Evolutionary conservation across 768 basidiomycete genomes (phyloP).

Genomic region (Suillus fuscotomentosus): DNA sequence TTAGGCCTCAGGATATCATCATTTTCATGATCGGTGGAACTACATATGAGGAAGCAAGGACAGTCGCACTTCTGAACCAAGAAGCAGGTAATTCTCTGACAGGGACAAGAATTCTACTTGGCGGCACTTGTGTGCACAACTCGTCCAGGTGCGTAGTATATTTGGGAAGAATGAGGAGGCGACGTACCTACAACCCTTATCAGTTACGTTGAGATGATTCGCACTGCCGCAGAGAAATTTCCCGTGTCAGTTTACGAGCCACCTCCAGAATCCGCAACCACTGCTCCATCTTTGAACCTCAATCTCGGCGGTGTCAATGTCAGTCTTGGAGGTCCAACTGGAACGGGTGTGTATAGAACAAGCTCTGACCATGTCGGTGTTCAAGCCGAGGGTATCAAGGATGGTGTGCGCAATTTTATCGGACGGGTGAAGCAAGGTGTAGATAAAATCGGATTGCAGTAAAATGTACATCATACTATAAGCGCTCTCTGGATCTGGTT

Average conservation of each 20-base stretch:
- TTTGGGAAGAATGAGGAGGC: background rate
- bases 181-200: constrained; percentile 10
- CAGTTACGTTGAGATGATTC: constrained; percentile 90
- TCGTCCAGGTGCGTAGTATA: constrained; percentile 69
- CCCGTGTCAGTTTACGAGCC: constrained; percentile 68
- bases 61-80: constrained; percentile 84
- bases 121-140: constrained; percentile 95
- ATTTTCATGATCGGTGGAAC: constrained; percentile 96
- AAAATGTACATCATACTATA: background rate
- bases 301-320: constrained; percentile 93
- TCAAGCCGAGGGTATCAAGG: constrained; percentile 85
- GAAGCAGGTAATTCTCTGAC: constrained; percentile 57
- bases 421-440: constrained; percentile 90
- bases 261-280: constrained; percentile 70
- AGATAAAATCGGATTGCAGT: constrained; percentile 48
- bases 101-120: constrained; percentile 79
- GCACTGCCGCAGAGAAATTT: constrained; percentile 63
- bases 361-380: constrained; percentile 70
- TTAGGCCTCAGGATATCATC: constrained; percentile 92
- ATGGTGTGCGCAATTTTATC: constrained; percentile 84
- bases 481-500: background rate
- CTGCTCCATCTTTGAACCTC: constrained; percentile 80
- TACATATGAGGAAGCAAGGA: constrained; percentile 92
- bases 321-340: constrained; percentile 84
- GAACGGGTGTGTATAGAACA: constrained; percentile 83